phyloP scores from a whole-genome alignment of 164 flowering plant species.

The Kalanchoe fedtschenkoi region DNA sequence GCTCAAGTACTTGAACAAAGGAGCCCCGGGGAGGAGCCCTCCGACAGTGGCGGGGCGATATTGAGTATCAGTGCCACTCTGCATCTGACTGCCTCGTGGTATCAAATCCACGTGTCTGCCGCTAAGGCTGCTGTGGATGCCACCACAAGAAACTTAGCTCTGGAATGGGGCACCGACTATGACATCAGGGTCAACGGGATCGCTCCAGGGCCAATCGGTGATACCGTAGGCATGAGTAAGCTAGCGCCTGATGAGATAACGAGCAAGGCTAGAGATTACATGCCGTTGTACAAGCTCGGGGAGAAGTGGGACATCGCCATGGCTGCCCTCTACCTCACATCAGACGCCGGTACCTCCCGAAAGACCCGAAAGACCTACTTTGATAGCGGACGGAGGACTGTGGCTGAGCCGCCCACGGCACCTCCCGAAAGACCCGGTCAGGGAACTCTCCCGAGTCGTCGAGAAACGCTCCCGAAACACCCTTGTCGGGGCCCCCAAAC shows the following conservation, averaged over 20 bases:
- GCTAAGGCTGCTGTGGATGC: slow-evolving; percentile 75
- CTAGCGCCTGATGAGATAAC: slow-evolving; percentile 36
- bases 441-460: slow-evolving; percentile 13
- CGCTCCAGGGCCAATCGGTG: slow-evolving; percentile 63
- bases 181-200: slow-evolving; percentile 67
- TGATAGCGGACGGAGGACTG: slow-evolving; percentile 21
- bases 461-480: slow-evolving; percentile 16
- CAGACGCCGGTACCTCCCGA: slow-evolving; percentile 73
- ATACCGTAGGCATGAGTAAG: slow-evolving; percentile 45
- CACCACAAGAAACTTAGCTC: slow-evolving; percentile 48
- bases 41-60: slow-evolving; percentile 40
- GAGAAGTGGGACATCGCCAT: slow-evolving; percentile 71
- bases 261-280: slow-evolving; percentile 13
- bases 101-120: slow-evolving; percentile 67
- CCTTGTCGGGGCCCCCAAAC: slow-evolving; percentile 14
- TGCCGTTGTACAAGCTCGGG: slow-evolving; percentile 43
- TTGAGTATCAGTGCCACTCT: slow-evolving; percentile 68
- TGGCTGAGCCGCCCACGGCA: slow-evolving; percentile 22
- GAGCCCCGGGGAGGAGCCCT: slow-evolving; percentile 43
- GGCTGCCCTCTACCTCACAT: slow-evolving; percentile 53
- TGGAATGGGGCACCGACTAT: slow-evolving; percentile 70
- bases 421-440: slow-evolving; percentile 17
- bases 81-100: slow-evolving; percentile 70
- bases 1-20: slow-evolving; percentile 53
- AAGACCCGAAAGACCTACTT: too few relatives aligned